These are phyloP conservation scores for Podospora bellae-mahoneyi DNA, from an alignment of 495 filamentous ascomycete species.

Conservation along the genomic window DNA sequence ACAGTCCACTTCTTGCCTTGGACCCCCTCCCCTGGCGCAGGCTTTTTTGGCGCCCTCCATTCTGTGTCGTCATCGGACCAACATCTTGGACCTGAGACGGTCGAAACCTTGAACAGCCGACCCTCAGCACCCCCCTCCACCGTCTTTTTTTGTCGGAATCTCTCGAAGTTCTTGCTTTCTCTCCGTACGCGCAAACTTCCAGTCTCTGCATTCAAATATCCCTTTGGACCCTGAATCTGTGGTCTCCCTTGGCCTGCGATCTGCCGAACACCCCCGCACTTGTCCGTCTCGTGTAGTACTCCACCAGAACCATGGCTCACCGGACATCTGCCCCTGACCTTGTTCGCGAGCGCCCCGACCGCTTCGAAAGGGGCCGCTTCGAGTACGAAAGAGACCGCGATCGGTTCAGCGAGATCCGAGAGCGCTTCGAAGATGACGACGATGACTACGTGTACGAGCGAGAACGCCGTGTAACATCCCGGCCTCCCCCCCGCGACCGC, in stretches of 20 bases:
- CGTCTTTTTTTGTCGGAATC: slow-evolving; percentile 6
- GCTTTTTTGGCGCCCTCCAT: slow-evolving; percentile 6
- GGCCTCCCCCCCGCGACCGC: slow-evolving; percentile 30
- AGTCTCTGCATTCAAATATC: neutral
- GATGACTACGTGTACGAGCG: slow-evolving; percentile 27
- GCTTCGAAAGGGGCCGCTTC: slow-evolving; percentile 46
- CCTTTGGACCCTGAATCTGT: neutral
- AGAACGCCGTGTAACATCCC: slow-evolving; percentile 19
- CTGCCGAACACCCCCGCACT: slow-evolving; percentile 7
- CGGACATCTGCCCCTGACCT: slow-evolving; percentile 38
- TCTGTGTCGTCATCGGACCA: slow-evolving; percentile 32
- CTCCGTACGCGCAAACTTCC: neutral
- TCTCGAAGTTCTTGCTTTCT: slow-evolving; percentile 5
- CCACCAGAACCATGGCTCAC: slow-evolving; percentile 26
- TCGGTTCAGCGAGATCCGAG: slow-evolving; percentile 35
- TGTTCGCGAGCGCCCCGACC: slow-evolving; percentile 33
- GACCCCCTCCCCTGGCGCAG: slow-evolving; percentile 4
- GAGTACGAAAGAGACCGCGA: slow-evolving; percentile 31
- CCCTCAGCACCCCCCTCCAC: neutral
- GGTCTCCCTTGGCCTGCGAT: neutral
- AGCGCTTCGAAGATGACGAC: slow-evolving; percentile 33
- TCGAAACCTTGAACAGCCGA: slow-evolving; percentile 11
- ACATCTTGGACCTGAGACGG: slow-evolving; percentile 25
- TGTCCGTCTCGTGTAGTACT: neutral
- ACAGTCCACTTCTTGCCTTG: neutral